Evolutionary conservation across 495 filamentous ascomycete species (phyloP).

Genomic region (Chaetomium cochliodes): DNA sequence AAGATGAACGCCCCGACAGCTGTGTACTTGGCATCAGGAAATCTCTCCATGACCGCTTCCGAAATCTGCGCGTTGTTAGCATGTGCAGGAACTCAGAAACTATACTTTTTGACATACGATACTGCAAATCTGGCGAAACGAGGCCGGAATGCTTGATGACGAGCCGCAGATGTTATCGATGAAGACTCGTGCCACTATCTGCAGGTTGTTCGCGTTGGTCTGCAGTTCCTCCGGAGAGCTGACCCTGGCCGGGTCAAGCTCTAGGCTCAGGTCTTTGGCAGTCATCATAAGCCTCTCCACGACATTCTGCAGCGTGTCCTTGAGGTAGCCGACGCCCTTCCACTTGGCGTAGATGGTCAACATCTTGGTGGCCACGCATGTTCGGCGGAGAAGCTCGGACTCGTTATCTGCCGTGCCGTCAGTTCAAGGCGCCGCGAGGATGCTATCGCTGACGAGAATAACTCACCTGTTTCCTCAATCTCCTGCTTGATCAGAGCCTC

Average conservation of each 20-base stretch:
- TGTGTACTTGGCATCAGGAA: conserved; percentile 67
- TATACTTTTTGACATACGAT: conserved; percentile 42
- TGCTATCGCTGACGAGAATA: neutral
- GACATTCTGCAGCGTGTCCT: conserved; percentile 61
- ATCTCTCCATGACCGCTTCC: conserved; percentile 54
- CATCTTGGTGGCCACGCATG: conserved; percentile 68
- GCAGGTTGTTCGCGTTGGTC: conserved; percentile 59
- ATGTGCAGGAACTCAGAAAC: too few relatives aligned
- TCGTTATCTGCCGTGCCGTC: conserved; percentile 51
- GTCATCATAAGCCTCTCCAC: conserved; percentile 59
- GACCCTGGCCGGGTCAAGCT: conserved; percentile 61
- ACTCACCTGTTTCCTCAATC: conserved; percentile 57
- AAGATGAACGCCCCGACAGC: conserved; percentile 70
- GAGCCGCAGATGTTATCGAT: conserved; percentile 66
- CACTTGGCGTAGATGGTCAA: conserved; percentile 66
- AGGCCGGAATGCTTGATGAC: conserved; percentile 55
- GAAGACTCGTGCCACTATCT: conserved; percentile 62
- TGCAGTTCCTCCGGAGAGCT: conserved; percentile 57
- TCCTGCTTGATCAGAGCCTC: conserved; percentile 65
- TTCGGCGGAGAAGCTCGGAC: conserved; percentile 59
- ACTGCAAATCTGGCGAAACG: conserved; percentile 63
- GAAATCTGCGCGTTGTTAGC: conserved; percentile 47
- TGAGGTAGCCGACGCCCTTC: conserved; percentile 62
- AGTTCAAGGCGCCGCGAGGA: neutral
- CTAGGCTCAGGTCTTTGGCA: conserved; percentile 61